Conservation (phyloP, 2,329 filamentous ascomycete genomes). For the Pseudopithomyces maydicus region DNA sequence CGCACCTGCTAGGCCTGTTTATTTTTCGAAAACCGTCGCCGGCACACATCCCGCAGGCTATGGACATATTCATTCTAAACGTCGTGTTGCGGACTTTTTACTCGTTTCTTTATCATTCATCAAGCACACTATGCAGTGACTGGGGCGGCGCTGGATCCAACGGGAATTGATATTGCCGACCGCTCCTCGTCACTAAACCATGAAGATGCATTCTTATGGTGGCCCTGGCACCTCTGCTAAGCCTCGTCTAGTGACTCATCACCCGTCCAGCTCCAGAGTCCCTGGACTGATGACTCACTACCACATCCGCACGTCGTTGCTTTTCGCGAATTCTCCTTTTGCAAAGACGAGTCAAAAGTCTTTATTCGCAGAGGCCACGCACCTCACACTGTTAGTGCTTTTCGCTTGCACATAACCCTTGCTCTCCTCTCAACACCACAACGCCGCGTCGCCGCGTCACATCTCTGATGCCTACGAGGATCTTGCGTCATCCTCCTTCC, state of each 20-base stretch:
- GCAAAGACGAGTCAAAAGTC: no score
- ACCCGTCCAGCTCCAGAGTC: no score
- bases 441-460: conserved; percentile 1
- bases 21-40: background rate
- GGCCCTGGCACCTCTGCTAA: no score
- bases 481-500: background rate
- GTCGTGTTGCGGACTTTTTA: background rate
- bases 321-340: no score
- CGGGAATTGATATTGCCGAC: background rate
- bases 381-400: no score
- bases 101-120: background rate
- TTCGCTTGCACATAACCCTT: background rate
- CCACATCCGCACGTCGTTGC: no score
- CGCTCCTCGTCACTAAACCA: no score
- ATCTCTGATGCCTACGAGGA: background rate
- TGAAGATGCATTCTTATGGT: no score
- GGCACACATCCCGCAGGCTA: background rate
- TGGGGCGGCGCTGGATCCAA: background rate
- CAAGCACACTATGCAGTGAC: background rate
- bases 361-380: no score
- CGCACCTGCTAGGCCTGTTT: background rate
- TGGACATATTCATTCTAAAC: background rate
- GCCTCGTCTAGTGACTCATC: no score
- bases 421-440: background rate
- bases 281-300: no score